phyloP scores from a whole-genome alignment of 2,329 filamentous ascomycete genomes.

The Diatrype stigma region DNA sequence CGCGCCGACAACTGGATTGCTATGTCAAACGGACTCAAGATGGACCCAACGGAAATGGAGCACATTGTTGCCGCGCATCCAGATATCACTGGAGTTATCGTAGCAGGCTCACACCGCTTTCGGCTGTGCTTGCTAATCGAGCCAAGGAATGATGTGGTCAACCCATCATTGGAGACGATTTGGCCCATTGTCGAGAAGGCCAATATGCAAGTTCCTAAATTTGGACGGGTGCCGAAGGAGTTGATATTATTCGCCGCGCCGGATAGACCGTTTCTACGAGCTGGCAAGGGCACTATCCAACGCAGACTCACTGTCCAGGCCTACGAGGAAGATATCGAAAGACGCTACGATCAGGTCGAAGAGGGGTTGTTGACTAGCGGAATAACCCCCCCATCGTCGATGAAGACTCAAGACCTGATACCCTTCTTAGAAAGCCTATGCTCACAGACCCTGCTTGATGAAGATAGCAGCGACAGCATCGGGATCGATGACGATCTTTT shows the following conservation, averaged over 20 bases:
- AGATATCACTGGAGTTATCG: conserved; percentile 18
- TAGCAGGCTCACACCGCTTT: conserved; percentile 21
- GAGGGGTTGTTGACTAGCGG: conserved; percentile 9
- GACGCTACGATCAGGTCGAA: conserved; percentile 18
- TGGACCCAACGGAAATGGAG: conserved; percentile 38
- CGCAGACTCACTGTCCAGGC: conserved; percentile 16
- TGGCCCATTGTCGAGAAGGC: conserved; percentile 10
- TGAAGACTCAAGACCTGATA: neutral
- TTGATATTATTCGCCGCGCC: conserved; percentile 9
- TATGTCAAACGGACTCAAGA: conserved; percentile 38
- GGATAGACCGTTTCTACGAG: conserved; percentile 22
- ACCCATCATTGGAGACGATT: conserved; percentile 3
- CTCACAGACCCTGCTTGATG: neutral
- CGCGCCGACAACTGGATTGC: conserved; percentile 38
- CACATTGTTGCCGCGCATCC: conserved; percentile 29
- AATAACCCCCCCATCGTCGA: neutral
- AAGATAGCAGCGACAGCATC: neutral
- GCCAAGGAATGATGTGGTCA: conserved; percentile 7
- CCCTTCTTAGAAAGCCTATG: neutral
- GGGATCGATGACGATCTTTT: conserved; percentile 5
- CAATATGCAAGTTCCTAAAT: conserved; percentile 18
- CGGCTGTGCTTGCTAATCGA: conserved; percentile 24
- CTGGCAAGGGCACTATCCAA: conserved; percentile 24
- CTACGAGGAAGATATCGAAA: conserved; percentile 22
- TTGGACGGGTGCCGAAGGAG: conserved; percentile 35